These are phyloP conservation scores for Arabidopsis arenosa DNA, from an alignment of 345 rosid species.

Conservation along the genomic window DNA sequence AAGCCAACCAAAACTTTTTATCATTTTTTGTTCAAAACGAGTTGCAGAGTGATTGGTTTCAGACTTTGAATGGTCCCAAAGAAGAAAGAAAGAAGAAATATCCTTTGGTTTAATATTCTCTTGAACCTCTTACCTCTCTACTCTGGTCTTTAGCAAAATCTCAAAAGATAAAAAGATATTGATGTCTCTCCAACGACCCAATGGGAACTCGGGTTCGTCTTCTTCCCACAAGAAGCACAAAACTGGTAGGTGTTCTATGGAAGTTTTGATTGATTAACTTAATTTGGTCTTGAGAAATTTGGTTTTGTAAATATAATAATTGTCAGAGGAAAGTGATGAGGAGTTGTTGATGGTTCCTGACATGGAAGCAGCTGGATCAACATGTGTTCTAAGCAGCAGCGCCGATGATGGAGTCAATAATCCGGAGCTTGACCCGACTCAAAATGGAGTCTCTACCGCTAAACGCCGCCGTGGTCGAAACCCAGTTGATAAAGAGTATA, in stretches of 20 bases:
- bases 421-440: conserved; percentile 31
- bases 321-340: conserved; percentile 67
- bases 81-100: conserved; percentile 9
- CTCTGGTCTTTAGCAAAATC: conserved; percentile 22
- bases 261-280: not conserved
- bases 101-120: conserved; percentile 29
- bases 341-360: conserved; percentile 74
- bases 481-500: conserved; percentile 67
- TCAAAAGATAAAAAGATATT: conserved; percentile 19
- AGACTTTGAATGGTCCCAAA: conserved; percentile 34
- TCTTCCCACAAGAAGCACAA: conserved; percentile 38
- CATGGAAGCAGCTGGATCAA: conserved; percentile 55
- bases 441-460: conserved; percentile 36
- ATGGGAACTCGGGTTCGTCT: conserved; percentile 43
- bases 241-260: conserved; percentile 12
- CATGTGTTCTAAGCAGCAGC: conserved; percentile 32
- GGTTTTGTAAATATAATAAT: not conserved
- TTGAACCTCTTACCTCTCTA: conserved; percentile 22
- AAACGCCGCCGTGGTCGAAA: conserved; percentile 62
- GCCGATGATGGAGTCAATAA: conserved; percentile 29
- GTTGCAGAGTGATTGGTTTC: conserved; percentile 36
- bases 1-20: conserved; percentile 35
- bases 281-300: not conserved
- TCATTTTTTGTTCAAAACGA: not conserved
- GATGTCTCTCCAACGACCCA: conserved; percentile 48